Conservation (phyloP, 164 flowering plant genomes). For the Taxillus chinensis region DNA sequence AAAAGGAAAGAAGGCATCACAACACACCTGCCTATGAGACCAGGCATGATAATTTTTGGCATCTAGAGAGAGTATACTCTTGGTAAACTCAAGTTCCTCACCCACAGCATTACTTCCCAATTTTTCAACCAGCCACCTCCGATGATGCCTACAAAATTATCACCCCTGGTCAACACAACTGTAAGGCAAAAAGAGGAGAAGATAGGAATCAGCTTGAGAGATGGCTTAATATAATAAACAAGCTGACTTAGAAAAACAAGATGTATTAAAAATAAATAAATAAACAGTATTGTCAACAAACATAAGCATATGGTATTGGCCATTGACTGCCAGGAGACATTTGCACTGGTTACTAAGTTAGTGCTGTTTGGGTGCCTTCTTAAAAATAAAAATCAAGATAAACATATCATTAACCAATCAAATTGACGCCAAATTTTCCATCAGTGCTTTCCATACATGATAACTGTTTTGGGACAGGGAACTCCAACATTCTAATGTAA, state of each 20-base stretch:
- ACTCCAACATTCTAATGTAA: too few species aligned
- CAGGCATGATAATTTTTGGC: conserved; percentile 96
- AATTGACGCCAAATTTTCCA: too few species aligned
- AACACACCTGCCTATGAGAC: conserved; percentile 89
- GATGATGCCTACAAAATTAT: conserved; percentile 74
- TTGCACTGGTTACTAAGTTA: too few species aligned
- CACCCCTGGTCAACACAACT: conserved; percentile 8
- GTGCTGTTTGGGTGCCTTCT: too few species aligned
- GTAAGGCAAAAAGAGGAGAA: neutral
- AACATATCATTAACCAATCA: too few species aligned
- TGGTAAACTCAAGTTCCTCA: conserved; percentile 71
- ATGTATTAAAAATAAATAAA: neutral
- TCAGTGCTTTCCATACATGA: too few species aligned
- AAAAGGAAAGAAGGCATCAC: neutral
- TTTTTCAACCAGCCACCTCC: conserved; percentile 90
- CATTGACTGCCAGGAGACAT: too few species aligned
- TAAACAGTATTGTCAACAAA: too few species aligned
- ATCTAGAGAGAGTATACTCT: conserved; percentile 60
- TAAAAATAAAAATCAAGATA: too few species aligned
- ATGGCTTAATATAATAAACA: neutral
- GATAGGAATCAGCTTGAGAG: neutral
- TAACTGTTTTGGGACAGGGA: too few species aligned
- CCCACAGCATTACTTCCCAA: conserved; percentile 50
- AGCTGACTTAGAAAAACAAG: neutral
- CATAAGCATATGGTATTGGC: too few species aligned